Evolutionary conservation across 805 yeast genomes (phyloP).

Genomic region (Candida stauntonica): DNA sequence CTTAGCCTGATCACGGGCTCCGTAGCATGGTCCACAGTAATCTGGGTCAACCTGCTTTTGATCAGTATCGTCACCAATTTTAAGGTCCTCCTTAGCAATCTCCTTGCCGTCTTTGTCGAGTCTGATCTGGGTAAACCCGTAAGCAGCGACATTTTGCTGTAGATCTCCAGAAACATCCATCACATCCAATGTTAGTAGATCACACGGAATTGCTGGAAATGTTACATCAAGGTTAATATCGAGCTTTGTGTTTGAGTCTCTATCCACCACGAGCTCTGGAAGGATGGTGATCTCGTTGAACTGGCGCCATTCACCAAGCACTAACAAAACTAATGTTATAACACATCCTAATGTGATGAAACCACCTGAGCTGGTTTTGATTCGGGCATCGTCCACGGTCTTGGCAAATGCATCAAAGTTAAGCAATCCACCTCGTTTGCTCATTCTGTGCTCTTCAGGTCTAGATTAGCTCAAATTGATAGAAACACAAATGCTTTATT

Average conservation of each 20-base stretch:
- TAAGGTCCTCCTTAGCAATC: slow-evolving; percentile 37
- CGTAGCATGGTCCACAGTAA: slow-evolving; percentile 90
- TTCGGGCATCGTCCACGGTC: slow-evolving; percentile 89
- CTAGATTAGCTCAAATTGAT: too few relatives aligned
- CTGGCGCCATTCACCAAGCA: slow-evolving; percentile 71
- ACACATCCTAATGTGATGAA: slow-evolving; percentile 72
- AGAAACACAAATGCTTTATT: too few relatives aligned
- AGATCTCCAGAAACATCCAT: slow-evolving; percentile 87
- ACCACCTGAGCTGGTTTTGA: slow-evolving; percentile 89
- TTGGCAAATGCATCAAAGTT: slow-evolving; percentile 88
- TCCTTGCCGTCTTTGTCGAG: slow-evolving; percentile 49
- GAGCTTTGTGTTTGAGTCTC: slow-evolving; percentile 69
- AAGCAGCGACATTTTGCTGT: slow-evolving; percentile 64
- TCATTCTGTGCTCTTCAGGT: too few relatives aligned
- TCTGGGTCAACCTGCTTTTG: slow-evolving; percentile 32
- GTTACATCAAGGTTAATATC: slow-evolving; percentile 78
- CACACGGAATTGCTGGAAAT: slow-evolving; percentile 87
- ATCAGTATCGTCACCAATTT: slow-evolving; percentile 34
- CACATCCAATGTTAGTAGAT: slow-evolving; percentile 71
- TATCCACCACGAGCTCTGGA: slow-evolving; percentile 87
- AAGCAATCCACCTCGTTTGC: slow-evolving; percentile 31
- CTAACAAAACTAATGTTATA: slow-evolving; percentile 53
- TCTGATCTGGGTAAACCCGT: slow-evolving; percentile 71
- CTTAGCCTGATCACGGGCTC: slow-evolving; percentile 59
- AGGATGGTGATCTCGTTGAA: slow-evolving; percentile 62